Evolutionary conservation across 2,329 filamentous ascomycete species (phyloP).

Genomic region (Ophiostoma novo-ulmi): DNA sequence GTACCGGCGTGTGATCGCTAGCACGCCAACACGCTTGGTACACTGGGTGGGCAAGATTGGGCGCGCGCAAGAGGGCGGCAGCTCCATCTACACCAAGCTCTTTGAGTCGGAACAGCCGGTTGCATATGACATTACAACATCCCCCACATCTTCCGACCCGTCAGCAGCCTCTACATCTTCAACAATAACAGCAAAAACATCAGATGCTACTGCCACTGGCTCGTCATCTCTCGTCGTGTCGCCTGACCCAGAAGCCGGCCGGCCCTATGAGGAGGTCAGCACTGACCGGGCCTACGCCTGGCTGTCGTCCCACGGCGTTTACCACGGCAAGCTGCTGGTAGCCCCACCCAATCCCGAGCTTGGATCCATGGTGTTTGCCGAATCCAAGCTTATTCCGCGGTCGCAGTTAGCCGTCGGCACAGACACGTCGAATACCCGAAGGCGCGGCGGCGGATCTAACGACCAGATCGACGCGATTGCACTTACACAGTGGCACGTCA

Average conservation of each 20-base stretch:
- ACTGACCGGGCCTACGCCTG: conserved; percentile 79
- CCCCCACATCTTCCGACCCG: conserved; percentile 36
- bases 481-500: conserved; percentile 88
- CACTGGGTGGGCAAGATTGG: conserved; percentile 77
- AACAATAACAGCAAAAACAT: conserved; percentile 28
- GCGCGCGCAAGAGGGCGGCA: conserved; percentile 65
- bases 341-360: conserved; percentile 57
- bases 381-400: conserved; percentile 70
- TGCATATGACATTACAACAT: conserved; percentile 64
- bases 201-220: conserved; percentile 39
- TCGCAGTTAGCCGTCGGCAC: conserved; percentile 62
- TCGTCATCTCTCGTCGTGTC: conserved; percentile 68
- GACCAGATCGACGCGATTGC: conserved; percentile 62
- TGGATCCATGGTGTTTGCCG: conserved; percentile 68
- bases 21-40: conserved; percentile 70
- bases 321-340: conserved; percentile 73
- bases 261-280: conserved; percentile 50
- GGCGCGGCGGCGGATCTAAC: conserved; percentile 58
- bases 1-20: conserved; percentile 66
- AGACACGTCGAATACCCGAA: conserved; percentile 56
- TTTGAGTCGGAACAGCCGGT: conserved; percentile 83
- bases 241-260: conserved; percentile 58
- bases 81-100: conserved; percentile 77
- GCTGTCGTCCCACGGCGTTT: conserved; percentile 81
- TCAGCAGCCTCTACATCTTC: neutral